These are phyloP conservation scores for Mucor mucedo DNA, from an alignment of 371 early-diverging fungal genomes.

Conservation along the genomic window DNA sequence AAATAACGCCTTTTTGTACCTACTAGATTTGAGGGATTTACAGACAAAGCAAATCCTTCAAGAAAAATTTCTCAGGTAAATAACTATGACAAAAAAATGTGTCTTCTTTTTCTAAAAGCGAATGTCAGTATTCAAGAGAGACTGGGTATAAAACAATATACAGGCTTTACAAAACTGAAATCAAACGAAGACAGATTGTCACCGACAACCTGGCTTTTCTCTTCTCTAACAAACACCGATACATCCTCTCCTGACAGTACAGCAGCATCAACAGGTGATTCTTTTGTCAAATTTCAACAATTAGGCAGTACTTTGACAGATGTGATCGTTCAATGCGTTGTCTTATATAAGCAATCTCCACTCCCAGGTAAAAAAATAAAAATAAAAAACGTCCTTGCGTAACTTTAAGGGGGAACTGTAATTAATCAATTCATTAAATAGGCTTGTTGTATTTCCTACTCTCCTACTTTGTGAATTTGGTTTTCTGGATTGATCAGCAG, in stretches of 20 bases:
- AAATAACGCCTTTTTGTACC: background rate
- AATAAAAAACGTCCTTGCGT: background rate
- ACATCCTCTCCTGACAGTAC: background rate
- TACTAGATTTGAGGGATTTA: constrained; percentile 37
- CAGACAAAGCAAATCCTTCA: constrained; percentile 29
- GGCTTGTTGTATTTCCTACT: constrained; percentile 42
- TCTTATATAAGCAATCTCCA: constrained; percentile 68
- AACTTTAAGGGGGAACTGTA: no score
- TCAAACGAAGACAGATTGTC: background rate
- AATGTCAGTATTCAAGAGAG: constrained; percentile 42
- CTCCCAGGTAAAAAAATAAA: constrained; percentile 52
- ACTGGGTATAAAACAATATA: constrained; percentile 11
- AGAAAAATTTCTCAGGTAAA: constrained; percentile 15
- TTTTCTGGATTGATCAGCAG: constrained; percentile 56
- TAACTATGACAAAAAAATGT: background rate
- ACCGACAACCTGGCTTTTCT: background rate
- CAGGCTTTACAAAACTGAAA: background rate
- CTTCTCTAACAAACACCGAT: background rate
- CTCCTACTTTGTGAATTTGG: constrained; percentile 49
- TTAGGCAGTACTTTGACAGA: constrained; percentile 50
- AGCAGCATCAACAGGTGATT: constrained; percentile 15
- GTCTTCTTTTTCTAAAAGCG: background rate
- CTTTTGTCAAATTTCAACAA: constrained; percentile 31
- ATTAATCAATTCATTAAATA: constrained; percentile 3
- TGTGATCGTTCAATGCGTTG: constrained; percentile 54